Evolutionary conservation across 2,329 filamentous ascomycete genomes (phyloP).

Genomic region (Fusarium sp.): DNA sequence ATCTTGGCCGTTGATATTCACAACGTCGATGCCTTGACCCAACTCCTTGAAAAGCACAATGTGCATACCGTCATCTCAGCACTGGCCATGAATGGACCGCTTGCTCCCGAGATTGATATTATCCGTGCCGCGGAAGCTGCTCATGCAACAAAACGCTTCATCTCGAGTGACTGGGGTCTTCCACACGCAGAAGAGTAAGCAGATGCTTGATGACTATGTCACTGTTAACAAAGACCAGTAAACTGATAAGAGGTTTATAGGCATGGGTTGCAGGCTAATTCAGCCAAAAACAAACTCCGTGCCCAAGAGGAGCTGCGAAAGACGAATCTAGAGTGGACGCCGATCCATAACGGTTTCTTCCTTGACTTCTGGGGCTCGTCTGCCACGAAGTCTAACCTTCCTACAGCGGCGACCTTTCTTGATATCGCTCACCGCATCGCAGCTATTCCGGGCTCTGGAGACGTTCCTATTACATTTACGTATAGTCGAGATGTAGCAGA

Average conservation of each 20-base stretch:
- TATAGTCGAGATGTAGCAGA: slow-evolving; percentile 13
- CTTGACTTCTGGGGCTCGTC: slow-evolving; percentile 22
- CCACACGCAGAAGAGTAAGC: slow-evolving; percentile 11
- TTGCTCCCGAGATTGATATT: slow-evolving; percentile 4
- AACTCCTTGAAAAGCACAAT: slow-evolving; percentile 17
- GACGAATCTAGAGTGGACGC: slow-evolving; percentile 14
- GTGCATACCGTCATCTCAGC: slow-evolving; percentile 13
- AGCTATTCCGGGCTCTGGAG: slow-evolving; percentile 7
- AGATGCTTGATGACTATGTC: neutral
- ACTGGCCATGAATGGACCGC: neutral
- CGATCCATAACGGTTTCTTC: slow-evolving; percentile 16
- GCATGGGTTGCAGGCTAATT: neutral
- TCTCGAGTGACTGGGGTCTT: slow-evolving; percentile 17
- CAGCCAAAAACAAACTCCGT: slow-evolving; percentile 13
- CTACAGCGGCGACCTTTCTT: neutral
- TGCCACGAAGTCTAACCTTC: neutral
- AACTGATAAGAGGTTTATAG: neutral
- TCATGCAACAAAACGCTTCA: neutral
- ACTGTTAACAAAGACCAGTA: neutral
- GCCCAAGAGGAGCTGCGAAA: slow-evolving; percentile 18
- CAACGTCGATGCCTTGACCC: neutral
- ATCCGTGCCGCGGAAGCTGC: slow-evolving; percentile 5
- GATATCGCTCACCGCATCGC: slow-evolving; percentile 9
- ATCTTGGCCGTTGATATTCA: neutral
- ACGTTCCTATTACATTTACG: neutral